Evolutionary conservation across 148 eudicot genomes (phyloP).

Genomic region (Heliamphora exappendiculata): DNA sequence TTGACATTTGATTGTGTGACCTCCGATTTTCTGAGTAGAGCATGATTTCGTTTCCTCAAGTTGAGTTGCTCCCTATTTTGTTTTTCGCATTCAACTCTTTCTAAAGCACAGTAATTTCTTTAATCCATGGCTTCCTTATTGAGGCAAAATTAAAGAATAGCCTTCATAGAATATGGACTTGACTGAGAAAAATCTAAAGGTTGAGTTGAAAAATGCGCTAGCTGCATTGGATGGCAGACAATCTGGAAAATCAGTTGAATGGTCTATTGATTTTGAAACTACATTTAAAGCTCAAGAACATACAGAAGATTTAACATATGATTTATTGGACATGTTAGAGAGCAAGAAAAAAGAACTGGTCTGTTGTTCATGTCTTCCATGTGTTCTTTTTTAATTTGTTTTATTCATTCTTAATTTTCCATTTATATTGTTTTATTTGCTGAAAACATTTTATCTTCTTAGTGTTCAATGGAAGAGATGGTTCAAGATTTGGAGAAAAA

Average conservation of each 20-base stretch:
- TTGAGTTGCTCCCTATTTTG: not conserved
- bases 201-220: conserved; percentile 51
- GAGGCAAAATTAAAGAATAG: not conserved
- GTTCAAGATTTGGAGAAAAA: conserved; percentile 65
- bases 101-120: not conserved
- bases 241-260: conserved; percentile 22
- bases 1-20: too few relatives aligned
- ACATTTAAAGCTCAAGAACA: conserved; percentile 27
- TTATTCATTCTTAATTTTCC: not conserved
- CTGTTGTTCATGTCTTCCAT: conserved; percentile 17
- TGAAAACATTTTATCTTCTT: conserved; percentile 14
- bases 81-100: not conserved
- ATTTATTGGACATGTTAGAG: conserved; percentile 57
- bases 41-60: too few relatives aligned
- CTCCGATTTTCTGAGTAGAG: too few relatives aligned
- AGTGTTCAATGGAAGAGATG: conserved; percentile 58
- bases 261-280: conserved; percentile 16
- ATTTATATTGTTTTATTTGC: not conserved
- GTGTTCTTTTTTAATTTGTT: not conserved
- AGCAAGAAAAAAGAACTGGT: conserved; percentile 80
- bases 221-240: conserved; percentile 27
- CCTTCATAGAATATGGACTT: conserved; percentile 56
- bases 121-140: not conserved
- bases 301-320: conserved; percentile 37
- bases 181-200: conserved; percentile 49